Evolutionary conservation across 1,284 basidiomycete species (phyloP), one percentile per base, ranked within the genome.

Genomic region (Schizophyllum amplum): DNA sequence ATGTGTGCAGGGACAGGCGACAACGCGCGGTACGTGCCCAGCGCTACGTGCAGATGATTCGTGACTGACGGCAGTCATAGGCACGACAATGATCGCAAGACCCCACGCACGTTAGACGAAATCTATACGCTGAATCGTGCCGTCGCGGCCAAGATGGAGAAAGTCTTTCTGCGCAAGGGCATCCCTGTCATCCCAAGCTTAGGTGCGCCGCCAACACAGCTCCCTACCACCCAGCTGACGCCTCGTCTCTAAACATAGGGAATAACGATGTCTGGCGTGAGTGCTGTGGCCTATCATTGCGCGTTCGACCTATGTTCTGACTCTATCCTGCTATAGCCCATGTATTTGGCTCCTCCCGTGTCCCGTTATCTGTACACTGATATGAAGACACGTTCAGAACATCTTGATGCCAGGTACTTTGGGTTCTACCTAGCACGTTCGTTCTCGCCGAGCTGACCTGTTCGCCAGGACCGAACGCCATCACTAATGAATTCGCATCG

Each of bases 181-280:
- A 83, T 96, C 26, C 86, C 90, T 9, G 85, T 96, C 27, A 81
- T 97, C 24, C 92, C 94, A 0, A 89, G 83, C 67, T 75, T 97
- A 60, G 94, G 92, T 81, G 63, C 63, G 77, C 68, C n/a, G 53
- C 54, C 55, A 24, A 21, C 21, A 24, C 50, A 62, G 24, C 24
- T 26, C 33, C 17, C 51, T 49, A 17, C 46, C 51, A 50, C 20
- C 56, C 42, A 55, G 48, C 24, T 59, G 60, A 51, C 33, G 46
- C 20, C 22, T 55, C 52, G 51, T 46, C 21, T 13, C 20, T 42
- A 49, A 47, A 48, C 55, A 21, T 60, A 87, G 86, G 89, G 22
- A 94, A 94, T 71, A 94, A 94, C 69, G 91, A 93, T 73, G 81
- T 94, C 57, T 92, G 87, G 83, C 91, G 86, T 89, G 71, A 76